Evolutionary conservation across 2,329 filamentous ascomycete species (phyloP), one percentile per base, ranked within the genome.

Genomic region (Gnomoniopsis sp.): DNA sequence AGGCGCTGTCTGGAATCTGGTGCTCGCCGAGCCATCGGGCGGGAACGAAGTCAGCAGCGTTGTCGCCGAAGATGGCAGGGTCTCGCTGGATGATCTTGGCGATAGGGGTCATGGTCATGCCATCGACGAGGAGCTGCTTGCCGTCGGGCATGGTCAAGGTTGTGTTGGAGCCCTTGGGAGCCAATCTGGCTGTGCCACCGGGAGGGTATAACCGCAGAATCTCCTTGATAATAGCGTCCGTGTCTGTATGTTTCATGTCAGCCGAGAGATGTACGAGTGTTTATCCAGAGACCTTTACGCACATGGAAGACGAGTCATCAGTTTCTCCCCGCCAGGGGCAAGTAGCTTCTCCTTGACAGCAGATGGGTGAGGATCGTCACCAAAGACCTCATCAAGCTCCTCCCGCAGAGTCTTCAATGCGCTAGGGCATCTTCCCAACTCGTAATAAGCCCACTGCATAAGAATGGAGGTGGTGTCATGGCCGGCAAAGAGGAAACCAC

Each of bases 401-500:
- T 59, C 63, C 3, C 69, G 67, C 1, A 77, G 60, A 0, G 66
- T 64, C 15, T 62, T 53, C 19, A 71, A 62, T 0, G 64, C 69
- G 0, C 58, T 57, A 0, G 74, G 72, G 0, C 67, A 67, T 2
- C 67, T 66, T 4, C 68, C 68, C 0, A 77, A 65, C 53, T 74
- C 68, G 61, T 76, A 75, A 30, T 73, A 66, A 0, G 65, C 61
- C 71, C 72, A 76, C 8, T 69, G 64, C 0, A 76, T 62, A 1
- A 70, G 63, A 56, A 69, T 72, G 36, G 69, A 70, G 1, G 74
- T 74, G 3, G 74, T 75, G 60, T 77, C 74, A 44, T 76, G 74
- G 3, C 75, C 74, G 3, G 73, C 74, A 36, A 77, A 73, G 7
- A 75, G 63, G 60, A 77, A 76, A 0, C 70, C 70, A 54, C 71